phyloP scores from a whole-genome alignment of 2,329 filamentous ascomycete genomes.

The Aspergillus cejpii region DNA sequence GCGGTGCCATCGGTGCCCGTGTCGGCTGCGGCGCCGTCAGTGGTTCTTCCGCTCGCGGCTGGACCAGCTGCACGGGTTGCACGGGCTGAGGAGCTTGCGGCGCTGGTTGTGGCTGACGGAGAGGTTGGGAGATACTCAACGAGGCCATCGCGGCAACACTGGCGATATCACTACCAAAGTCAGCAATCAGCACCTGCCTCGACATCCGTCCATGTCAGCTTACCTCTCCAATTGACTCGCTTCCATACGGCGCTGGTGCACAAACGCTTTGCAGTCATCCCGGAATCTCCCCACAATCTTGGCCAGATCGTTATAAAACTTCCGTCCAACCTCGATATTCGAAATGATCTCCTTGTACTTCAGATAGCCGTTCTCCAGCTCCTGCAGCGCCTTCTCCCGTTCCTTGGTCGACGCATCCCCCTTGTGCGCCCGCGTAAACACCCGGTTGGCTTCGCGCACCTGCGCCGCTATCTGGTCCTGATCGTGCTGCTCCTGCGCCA shows the following conservation, averaged over 20 bases:
- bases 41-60: slow-evolving; percentile 32
- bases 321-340: slow-evolving; percentile 83
- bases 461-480: slow-evolving; percentile 66
- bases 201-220: slow-evolving; percentile 25
- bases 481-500: slow-evolving; percentile 65
- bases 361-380: slow-evolving; percentile 81
- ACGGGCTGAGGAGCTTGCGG: slow-evolving; percentile 27
- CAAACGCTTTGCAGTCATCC: slow-evolving; percentile 72
- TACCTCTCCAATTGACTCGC: slow-evolving; percentile 71
- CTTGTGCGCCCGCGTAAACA: slow-evolving; percentile 66
- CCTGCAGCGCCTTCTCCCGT: slow-evolving; percentile 78
- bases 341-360: slow-evolving; percentile 95
- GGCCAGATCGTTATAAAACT: slow-evolving; percentile 94
- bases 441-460: slow-evolving; percentile 67
- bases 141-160: slow-evolving; percentile 52
- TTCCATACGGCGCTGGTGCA: slow-evolving; percentile 71
- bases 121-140: slow-evolving; percentile 43
- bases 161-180: slow-evolving; percentile 46
- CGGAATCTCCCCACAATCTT: slow-evolving; percentile 80
- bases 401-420: slow-evolving; percentile 63
- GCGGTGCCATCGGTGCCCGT: slow-evolving; percentile 41
- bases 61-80: too few relatives aligned
- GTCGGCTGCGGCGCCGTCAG: slow-evolving; percentile 46
- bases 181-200: neutral
- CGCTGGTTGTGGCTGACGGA: slow-evolving; percentile 31